Percentiles rank a stretch among this genome's conserved stretches.
These are phyloP conservation scores for Botryotinia calthae DNA, from an alignment of 2,329 filamentous ascomycete genomes.

Conservation along the genomic window DNA sequence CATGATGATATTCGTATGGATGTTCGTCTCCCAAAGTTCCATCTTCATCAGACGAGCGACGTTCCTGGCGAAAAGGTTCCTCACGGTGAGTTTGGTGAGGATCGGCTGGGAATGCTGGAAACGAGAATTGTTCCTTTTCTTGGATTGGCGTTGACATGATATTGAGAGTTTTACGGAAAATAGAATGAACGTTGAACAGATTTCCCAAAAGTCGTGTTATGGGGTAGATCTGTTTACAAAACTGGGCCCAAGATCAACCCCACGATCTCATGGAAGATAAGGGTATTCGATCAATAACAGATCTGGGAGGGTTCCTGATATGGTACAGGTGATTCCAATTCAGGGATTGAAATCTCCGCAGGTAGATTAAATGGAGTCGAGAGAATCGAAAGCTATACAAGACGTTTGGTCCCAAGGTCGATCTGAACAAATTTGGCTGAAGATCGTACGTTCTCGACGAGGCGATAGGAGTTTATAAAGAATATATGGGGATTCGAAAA, in stretches of 20 bases:
- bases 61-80: slow-evolving; percentile 20
- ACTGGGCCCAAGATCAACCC: slow-evolving; percentile 15
- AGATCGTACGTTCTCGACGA: slow-evolving; percentile 13
- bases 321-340: not conserved
- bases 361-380: not conserved
- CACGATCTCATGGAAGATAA: slow-evolving; percentile 13
- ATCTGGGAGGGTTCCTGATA: not conserved
- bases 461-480: not conserved
- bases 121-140: slow-evolving; percentile 38
- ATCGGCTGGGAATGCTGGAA: slow-evolving; percentile 34
- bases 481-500: not conserved
- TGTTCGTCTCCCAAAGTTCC: slow-evolving; percentile 35
- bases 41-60: slow-evolving; percentile 38
- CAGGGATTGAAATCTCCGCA: not conserved
- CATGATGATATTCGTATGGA: not conserved
- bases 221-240: slow-evolving; percentile 10
- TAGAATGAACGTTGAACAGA: not conserved
- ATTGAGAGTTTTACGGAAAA: not conserved
- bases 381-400: not conserved
- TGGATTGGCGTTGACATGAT: slow-evolving; percentile 35
- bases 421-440: not conserved
- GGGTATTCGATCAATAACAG: not conserved
- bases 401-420: not conserved
- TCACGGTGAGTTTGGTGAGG: slow-evolving; percentile 2
- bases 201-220: not conserved